A percentile compares a stretch with the other conserved stretches of the same genome.
Conservation (phyloP, 176 grass and related monocot genomes). For the Triticum aestivum region IWGSC_CS_RefSeq_v2.1 NC_057807.1:482184920-482185419, state of each 20-base stretch:
- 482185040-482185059: background rate
- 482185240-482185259: background rate
- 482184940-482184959: slow-evolving; percentile 71
- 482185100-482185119: background rate
- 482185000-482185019: slow-evolving; percentile 78
- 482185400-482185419: background rate
- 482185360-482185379: no score
- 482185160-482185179: background rate
- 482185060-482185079: slow-evolving; percentile 5
- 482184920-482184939: slow-evolving; percentile 70
- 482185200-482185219: background rate
- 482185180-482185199: background rate
- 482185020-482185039: slow-evolving; percentile 84
- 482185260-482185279: background rate
- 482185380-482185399: background rate
- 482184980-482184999: slow-evolving; percentile 69
- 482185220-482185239: background rate
- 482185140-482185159: background rate
- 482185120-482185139: background rate
- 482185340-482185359: background rate
- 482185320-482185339: slow-evolving; percentile 14
- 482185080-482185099: background rate
- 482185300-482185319: background rate
- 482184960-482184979: slow-evolving; percentile 56
- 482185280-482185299: background rate